phyloP scores from a whole-genome alignment of 176 grass and related monocot species.

The Oryza coarctata region DNA sequence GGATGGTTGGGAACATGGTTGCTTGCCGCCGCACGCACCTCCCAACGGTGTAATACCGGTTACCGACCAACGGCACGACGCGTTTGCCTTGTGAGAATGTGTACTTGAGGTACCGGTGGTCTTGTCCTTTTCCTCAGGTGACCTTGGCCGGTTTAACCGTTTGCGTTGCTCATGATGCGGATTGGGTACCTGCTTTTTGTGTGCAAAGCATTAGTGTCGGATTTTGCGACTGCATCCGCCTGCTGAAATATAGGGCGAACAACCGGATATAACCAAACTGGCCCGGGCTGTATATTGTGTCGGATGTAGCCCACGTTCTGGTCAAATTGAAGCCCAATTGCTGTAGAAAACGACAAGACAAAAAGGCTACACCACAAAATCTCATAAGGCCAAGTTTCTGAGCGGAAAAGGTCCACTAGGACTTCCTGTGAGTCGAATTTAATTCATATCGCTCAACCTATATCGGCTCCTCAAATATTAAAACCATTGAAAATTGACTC shows the following conservation, averaged over 20 bases:
- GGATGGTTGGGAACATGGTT: conserved; percentile 20
- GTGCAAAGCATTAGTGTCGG: background rate
- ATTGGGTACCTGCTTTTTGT: background rate
- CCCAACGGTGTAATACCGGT: background rate
- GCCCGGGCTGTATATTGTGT: background rate
- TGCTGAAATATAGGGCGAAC: background rate
- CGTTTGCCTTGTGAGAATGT: background rate
- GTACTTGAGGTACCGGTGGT: background rate
- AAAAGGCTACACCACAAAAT: no score
- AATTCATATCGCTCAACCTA: no score
- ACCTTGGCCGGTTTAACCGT: background rate
- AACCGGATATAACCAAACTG: no score
- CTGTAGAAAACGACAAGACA: no score
- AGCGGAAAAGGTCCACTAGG: no score
- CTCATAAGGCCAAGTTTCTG: no score
- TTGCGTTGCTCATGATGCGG: background rate
- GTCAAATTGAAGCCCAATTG: background rate
- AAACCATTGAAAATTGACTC: no score
- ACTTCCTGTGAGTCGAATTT: no score
- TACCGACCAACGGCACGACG: background rate
- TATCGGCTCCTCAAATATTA: no score
- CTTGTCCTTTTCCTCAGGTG: background rate
- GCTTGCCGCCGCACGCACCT: background rate
- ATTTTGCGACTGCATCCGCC: background rate
- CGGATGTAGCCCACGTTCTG: background rate